These are phyloP conservation scores for Omphalea diandra DNA, from an alignment of 441 rosid species.

Conservation along the genomic window DNA sequence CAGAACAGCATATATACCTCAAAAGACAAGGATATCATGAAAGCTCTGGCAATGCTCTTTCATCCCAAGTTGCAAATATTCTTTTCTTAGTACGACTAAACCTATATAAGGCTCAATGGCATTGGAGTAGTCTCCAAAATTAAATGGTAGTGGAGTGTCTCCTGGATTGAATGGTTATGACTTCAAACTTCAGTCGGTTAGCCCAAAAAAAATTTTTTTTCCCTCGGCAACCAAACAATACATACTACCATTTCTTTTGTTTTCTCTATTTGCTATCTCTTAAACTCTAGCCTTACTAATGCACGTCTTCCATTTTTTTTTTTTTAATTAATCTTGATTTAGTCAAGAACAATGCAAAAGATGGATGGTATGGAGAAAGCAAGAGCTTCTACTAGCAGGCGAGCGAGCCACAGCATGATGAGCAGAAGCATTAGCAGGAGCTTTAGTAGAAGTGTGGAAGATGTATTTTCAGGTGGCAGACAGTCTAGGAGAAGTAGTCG, in stretches of 20 bases:
- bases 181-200: too few relatives aligned
- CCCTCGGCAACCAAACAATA: neutral
- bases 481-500: conserved; percentile 43
- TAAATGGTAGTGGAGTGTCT: too few relatives aligned
- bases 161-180: too few relatives aligned
- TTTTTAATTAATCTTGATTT: neutral
- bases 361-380: conserved; percentile 31
- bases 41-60: too few relatives aligned
- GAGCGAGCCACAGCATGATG: conserved; percentile 34
- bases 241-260: neutral
- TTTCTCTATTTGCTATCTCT: neutral
- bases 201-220: too few relatives aligned
- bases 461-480: conserved; percentile 38
- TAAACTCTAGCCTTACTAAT: neutral
- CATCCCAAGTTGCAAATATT: too few relatives aligned
- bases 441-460: conserved; percentile 60
- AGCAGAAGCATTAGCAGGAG: too few relatives aligned
- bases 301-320: neutral
- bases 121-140: too few relatives aligned
- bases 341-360: conserved; percentile 14
- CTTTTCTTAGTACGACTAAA: too few relatives aligned
- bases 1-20: too few relatives aligned
- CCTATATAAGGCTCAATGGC: too few relatives aligned
- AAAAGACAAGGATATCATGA: neutral
- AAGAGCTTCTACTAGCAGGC: conserved; percentile 30